Conservation (phyloP, 805 yeast genomes). For the Metahyphopichia silvanorum region DNA sequence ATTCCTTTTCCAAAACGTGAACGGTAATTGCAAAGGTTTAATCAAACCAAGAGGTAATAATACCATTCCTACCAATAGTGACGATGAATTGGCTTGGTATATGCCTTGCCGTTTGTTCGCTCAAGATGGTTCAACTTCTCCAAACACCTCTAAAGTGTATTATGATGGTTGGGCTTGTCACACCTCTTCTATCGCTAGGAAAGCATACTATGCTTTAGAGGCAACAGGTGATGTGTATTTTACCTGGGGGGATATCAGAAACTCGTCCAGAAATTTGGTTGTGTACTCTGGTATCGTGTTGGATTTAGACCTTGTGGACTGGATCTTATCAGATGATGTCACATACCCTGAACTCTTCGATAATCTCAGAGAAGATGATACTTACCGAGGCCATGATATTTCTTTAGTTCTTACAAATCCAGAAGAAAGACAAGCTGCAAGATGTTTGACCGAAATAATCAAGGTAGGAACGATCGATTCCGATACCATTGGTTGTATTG, state of each 20-base stretch:
- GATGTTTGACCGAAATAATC: slow-evolving; percentile 79
- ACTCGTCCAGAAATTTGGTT: slow-evolving; percentile 68
- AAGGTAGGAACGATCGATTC: slow-evolving; percentile 90
- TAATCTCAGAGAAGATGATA: slow-evolving; percentile 49
- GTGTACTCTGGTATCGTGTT: slow-evolving; percentile 89
- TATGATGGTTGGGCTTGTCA: slow-evolving; percentile 93
- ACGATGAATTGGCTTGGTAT: slow-evolving; percentile 83
- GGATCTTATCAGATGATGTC: slow-evolving; percentile 70
- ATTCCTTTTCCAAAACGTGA: slow-evolving; percentile 85
- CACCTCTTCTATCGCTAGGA: slow-evolving; percentile 67
- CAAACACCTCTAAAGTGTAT: slow-evolving; percentile 59
- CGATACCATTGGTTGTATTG: slow-evolving; percentile 90
- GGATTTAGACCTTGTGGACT: slow-evolving; percentile 71
- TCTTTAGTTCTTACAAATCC: slow-evolving; percentile 66
- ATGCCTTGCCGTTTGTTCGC: slow-evolving; percentile 81
- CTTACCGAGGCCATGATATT: slow-evolving; percentile 75
- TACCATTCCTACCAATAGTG: slow-evolving; percentile 57
- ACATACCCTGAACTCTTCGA: slow-evolving; percentile 73
- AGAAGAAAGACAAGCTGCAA: slow-evolving; percentile 67
- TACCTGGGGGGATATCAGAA: slow-evolving; percentile 83
- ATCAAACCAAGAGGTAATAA: slow-evolving; percentile 68
- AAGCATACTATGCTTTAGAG: slow-evolving; percentile 57
- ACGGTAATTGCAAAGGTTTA: slow-evolving; percentile 81
- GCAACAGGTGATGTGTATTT: slow-evolving; percentile 75
- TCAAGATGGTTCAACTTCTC: slow-evolving; percentile 68